Percentiles rank a stretch among this genome's conserved stretches.
These are phyloP conservation scores for Penicillium digitatum DNA, from an alignment of 2,329 filamentous ascomycete species.

Conservation along the genomic window DNA sequence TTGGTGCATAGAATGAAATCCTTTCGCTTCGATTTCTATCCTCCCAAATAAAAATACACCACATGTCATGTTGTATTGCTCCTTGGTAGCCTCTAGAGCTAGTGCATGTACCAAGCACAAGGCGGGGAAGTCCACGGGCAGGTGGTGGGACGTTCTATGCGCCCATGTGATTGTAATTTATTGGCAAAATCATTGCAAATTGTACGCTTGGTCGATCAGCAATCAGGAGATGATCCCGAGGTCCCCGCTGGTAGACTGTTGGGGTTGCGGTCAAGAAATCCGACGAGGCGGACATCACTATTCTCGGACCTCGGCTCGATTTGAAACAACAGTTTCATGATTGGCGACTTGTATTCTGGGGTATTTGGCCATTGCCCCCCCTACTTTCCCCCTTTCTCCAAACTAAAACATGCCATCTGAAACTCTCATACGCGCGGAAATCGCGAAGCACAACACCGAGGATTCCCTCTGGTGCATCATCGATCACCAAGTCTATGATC, in stretches of 20 bases:
- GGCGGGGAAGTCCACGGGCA: background rate
- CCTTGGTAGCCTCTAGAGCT: background rate
- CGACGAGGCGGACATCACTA: constrained; percentile 1
- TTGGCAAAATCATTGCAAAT: background rate
- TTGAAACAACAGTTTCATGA: constrained; percentile 11
- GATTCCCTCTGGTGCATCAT: constrained; percentile 80
- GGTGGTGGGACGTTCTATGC: background rate
- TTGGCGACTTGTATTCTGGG: constrained; percentile 15
- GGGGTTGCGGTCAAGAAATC: background rate
- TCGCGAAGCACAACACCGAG: constrained; percentile 70
- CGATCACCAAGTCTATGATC: constrained; percentile 82
- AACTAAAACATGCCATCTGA: constrained; percentile 19
- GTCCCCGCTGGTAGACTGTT: background rate
- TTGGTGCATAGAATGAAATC: background rate
- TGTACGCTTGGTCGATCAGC: background rate
- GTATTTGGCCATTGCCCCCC: constrained; percentile 4
- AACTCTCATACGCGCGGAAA: constrained; percentile 52
- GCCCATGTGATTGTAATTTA: background rate
- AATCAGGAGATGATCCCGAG: background rate
- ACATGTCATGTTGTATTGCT: background rate
- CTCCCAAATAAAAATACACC: too few species aligned
- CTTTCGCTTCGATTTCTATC: background rate
- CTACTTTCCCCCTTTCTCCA: background rate
- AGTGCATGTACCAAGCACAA: background rate
- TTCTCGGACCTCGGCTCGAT: constrained; percentile 19